Conservation (phyloP, 2,329 filamentous ascomycete species). For the Fusarium sp. region DNA sequence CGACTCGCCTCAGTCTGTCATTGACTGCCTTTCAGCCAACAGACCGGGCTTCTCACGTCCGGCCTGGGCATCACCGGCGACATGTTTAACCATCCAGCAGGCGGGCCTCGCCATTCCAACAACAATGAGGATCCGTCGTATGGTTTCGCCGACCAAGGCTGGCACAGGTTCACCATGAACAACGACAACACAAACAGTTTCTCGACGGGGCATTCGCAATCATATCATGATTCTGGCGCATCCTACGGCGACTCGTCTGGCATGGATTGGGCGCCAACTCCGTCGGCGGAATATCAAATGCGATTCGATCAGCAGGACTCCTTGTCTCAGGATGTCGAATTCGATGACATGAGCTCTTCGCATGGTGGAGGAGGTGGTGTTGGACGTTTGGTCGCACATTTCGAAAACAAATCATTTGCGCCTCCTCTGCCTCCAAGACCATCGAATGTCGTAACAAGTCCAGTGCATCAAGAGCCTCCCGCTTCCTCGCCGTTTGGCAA, state of each 20-base stretch:
- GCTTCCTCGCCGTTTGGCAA: slow-evolving; percentile 52
- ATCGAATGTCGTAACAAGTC: slow-evolving; percentile 47
- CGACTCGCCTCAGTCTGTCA: slow-evolving; percentile 56
- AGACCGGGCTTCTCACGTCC: slow-evolving; percentile 52
- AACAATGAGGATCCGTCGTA: slow-evolving; percentile 48
- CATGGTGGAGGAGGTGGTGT: slow-evolving; percentile 51
- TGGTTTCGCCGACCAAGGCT: slow-evolving; percentile 53
- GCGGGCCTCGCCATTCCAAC: slow-evolving; percentile 51
- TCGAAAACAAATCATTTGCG: slow-evolving; percentile 56
- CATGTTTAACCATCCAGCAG: slow-evolving; percentile 56
- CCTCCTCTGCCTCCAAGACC: slow-evolving; percentile 55
- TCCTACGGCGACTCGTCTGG: slow-evolving; percentile 47
- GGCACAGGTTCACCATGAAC: slow-evolving; percentile 50
- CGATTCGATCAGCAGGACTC: slow-evolving; percentile 47
- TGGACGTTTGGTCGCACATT: slow-evolving; percentile 57
- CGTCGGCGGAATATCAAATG: slow-evolving; percentile 48
- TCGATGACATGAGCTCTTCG: slow-evolving; percentile 45
- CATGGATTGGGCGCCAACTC: slow-evolving; percentile 58
- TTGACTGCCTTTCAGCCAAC: slow-evolving; percentile 53
- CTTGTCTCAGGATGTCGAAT: slow-evolving; percentile 47
- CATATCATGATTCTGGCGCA: slow-evolving; percentile 46
- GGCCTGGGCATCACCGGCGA: slow-evolving; percentile 52
- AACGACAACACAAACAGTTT: slow-evolving; percentile 42
- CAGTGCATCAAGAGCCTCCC: slow-evolving; percentile 46
- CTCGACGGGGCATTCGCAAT: slow-evolving; percentile 43